Percentiles rank a stretch among this genome's conserved stretches.
These are phyloP conservation scores for Pterocarpus macrocarpus DNA, from an alignment of 306 rosid species.

Conservation along the genomic window DNA sequence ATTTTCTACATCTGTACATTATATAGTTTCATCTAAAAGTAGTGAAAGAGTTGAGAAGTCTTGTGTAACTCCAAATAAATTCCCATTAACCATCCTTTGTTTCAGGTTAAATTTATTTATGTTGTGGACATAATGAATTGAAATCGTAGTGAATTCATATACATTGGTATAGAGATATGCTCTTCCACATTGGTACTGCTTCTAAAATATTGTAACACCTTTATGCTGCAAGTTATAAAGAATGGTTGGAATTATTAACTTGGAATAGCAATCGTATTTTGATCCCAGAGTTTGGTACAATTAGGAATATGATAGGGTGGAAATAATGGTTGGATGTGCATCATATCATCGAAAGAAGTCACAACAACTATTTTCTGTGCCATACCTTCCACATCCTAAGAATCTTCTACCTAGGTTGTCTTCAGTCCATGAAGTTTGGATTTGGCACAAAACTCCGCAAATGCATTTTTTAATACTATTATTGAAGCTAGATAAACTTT, in stretches of 20 bases:
- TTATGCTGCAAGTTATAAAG: neutral
- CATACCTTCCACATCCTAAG: too few species aligned
- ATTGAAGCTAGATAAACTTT: too few species aligned
- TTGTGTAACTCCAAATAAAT: neutral
- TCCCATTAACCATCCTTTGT: neutral
- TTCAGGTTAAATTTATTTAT: neutral
- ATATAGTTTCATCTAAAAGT: neutral
- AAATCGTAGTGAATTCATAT: neutral
- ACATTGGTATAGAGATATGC: neutral
- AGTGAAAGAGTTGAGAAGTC: neutral
- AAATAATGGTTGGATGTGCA: too few species aligned
- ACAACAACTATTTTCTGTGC: too few species aligned
- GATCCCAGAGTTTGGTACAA: neutral
- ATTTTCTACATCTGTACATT: too few species aligned
- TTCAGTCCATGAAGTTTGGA: too few species aligned
- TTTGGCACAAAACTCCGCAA: too few species aligned
- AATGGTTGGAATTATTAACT: neutral
- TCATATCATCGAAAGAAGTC: too few species aligned
- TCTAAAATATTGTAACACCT: neutral
- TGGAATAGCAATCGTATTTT: conserved; percentile 14
- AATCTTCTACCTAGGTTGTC: too few species aligned
- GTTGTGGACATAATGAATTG: neutral
- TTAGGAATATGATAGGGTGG: neutral
- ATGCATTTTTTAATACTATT: too few species aligned
- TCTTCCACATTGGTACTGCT: neutral